phyloP scores from a whole-genome alignment of 768 basidiomycete genomes.

The Sporobolomyces roseus region DNA sequence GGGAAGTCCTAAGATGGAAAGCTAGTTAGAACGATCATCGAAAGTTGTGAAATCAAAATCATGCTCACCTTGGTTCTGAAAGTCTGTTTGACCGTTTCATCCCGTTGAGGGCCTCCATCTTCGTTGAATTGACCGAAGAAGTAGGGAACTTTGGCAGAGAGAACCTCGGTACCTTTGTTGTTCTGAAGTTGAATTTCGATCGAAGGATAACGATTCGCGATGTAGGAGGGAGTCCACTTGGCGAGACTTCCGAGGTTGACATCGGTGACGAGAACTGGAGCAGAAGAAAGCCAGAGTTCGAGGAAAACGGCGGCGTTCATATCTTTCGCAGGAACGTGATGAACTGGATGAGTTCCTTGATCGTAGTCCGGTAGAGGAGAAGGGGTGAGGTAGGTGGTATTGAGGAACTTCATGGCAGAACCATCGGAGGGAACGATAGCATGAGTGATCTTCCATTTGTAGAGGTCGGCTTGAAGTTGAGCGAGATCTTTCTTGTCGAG shows the following conservation, averaged over 20 bases:
- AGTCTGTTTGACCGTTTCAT: not conserved
- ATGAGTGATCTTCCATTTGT: constrained; percentile 4
- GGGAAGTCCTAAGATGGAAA: constrained; percentile 14
- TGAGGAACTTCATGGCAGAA: constrained; percentile 16
- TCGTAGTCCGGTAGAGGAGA: constrained; percentile 24
- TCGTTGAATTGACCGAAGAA: constrained; percentile 29
- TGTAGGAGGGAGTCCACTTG: constrained; percentile 22
- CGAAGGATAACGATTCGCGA: not conserved
- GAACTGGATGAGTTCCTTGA: constrained; percentile 6
- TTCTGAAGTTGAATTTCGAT: constrained; percentile 20
- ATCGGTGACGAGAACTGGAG: constrained; percentile 23
- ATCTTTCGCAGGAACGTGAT: not conserved
- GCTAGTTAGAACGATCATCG: not conserved
- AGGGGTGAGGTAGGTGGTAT: not conserved
- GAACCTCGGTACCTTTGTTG: constrained; percentile 8
- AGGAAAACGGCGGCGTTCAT: constrained; percentile 30
- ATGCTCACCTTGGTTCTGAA: constrained; percentile 27
- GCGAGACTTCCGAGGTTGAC: constrained; percentile 5
- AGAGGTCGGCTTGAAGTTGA: not conserved
- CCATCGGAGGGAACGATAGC: constrained; percentile 6
- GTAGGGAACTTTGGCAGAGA: not conserved
- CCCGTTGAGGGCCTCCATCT: not conserved
- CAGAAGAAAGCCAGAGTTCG: constrained; percentile 25
- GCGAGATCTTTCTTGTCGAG: constrained; percentile 15
- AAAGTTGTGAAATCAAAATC: not conserved